A percentile compares a stretch with the other conserved stretches of the same genome.
These are phyloP conservation scores for Zizania palustris DNA, from an alignment of 202 grass and related monocot genomes.

Conservation along the genomic window DNA sequence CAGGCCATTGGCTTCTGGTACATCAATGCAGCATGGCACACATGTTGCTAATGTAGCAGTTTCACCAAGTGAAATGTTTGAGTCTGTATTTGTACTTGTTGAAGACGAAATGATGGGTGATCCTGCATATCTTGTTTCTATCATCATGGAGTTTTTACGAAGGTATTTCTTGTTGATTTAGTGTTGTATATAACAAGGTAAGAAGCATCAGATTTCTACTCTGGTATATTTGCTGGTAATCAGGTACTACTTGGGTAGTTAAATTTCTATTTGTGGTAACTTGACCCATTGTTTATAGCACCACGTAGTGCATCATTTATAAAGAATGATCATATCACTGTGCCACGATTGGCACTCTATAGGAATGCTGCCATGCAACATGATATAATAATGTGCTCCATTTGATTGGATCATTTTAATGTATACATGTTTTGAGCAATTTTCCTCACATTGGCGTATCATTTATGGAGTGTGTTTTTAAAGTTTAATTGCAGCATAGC, in stretches of 20 bases:
- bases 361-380: constrained; percentile 1
- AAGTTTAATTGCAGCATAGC: neutral
- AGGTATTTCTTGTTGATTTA: constrained; percentile 59
- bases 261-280: neutral
- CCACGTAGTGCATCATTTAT: neutral
- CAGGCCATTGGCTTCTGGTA: constrained; percentile 57
- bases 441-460: neutral
- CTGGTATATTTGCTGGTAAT: constrained; percentile 1
- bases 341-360: neutral
- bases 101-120: constrained; percentile 97
- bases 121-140: constrained; percentile 76
- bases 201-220: constrained; percentile 15
- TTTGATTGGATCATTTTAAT: neutral
- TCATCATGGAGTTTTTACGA: constrained; percentile 78
- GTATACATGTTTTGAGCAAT: neutral
- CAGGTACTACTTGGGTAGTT: neutral
- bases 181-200: constrained; percentile 31
- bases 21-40: constrained; percentile 55
- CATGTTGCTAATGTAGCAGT: constrained; percentile 62
- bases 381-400: neutral
- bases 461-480: neutral
- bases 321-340: constrained; percentile 9
- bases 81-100: constrained; percentile 80
- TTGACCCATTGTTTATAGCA: neutral
- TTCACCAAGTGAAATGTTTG: constrained; percentile 87